Conservation (phyloP, 371 early-diverging fungal species). For the Quaeritorhiza haematococci region DNA sequence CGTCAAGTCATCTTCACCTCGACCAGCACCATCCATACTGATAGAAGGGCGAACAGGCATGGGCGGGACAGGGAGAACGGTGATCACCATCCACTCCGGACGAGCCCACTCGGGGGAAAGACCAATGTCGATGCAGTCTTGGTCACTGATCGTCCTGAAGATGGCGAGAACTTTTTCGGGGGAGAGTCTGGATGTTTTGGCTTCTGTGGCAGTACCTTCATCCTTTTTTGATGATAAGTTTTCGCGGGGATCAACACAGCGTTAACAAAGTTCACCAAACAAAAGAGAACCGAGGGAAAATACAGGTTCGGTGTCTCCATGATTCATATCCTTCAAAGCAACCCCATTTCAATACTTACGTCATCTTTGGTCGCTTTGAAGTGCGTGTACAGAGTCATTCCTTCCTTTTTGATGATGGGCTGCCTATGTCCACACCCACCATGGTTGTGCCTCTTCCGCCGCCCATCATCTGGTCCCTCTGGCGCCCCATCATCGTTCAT, state of each 20-base stretch:
- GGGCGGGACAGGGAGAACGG: constrained; percentile 95
- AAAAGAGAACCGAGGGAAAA: too few species aligned
- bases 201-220: constrained; percentile 42
- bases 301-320: background rate
- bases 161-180: constrained; percentile 83
- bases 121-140: constrained; percentile 89
- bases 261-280: background rate
- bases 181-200: constrained; percentile 64
- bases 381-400: constrained; percentile 76
- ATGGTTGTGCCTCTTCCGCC: constrained; percentile 52
- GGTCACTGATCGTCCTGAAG: constrained; percentile 86
- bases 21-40: constrained; percentile 88
- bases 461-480: constrained; percentile 4
- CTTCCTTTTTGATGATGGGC: constrained; percentile 88
- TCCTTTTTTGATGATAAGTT: too few species aligned
- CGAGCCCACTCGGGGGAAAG: constrained; percentile 88
- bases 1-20: constrained; percentile 98
- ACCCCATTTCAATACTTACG: constrained; percentile 3
- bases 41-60: constrained; percentile 99
- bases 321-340: background rate
- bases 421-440: constrained; percentile 95
- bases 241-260: background rate
- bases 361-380: constrained; percentile 54
- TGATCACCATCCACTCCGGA: constrained; percentile 98
- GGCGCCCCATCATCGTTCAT: constrained; percentile 17